A percentile compares a stretch with the other conserved stretches of the same genome.
Conservation (phyloP, 1,139 yeast genomes). For the Scheffersomyces illinoinensis region DNA sequence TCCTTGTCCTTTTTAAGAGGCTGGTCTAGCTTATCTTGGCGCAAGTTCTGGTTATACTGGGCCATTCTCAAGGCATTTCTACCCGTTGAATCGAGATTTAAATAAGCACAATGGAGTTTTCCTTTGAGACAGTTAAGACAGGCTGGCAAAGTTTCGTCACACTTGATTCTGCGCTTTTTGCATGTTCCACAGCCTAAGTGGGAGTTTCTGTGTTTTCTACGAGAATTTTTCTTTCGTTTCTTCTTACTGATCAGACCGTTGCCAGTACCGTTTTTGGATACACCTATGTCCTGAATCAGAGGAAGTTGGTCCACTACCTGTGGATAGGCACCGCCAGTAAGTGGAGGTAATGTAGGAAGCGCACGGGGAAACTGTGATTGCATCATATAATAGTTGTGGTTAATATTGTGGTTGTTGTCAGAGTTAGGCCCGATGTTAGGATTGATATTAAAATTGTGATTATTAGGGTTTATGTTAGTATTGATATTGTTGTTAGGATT, state of each 20-base stretch:
- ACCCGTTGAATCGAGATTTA: constrained; percentile 51
- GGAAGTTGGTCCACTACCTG: background rate
- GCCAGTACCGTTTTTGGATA: background rate
- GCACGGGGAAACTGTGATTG: background rate
- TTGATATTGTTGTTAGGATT: background rate
- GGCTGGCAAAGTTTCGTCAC: constrained; percentile 64
- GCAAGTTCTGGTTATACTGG: constrained; percentile 46
- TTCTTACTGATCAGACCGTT: constrained; percentile 1
- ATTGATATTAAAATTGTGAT: background rate
- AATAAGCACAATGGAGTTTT: constrained; percentile 55
- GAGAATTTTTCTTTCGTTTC: constrained; percentile 44
- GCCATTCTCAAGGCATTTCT: constrained; percentile 54
- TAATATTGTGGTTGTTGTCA: background rate
- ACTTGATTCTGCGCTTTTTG: constrained; percentile 64
- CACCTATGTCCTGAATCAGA: background rate
- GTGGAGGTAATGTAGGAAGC: background rate
- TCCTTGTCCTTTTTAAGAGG: background rate
- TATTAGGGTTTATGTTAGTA: background rate
- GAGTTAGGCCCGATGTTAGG: background rate
- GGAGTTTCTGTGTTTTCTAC: constrained; percentile 64
- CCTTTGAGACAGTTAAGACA: constrained; percentile 64
- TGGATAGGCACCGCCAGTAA: background rate
- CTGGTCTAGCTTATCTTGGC: constrained; percentile 29
- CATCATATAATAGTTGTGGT: background rate
- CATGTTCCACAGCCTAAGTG: constrained; percentile 68